Evolutionary conservation across 306 rosid genomes (phyloP).

Genomic region (Citrullus colocynthis): DNA sequence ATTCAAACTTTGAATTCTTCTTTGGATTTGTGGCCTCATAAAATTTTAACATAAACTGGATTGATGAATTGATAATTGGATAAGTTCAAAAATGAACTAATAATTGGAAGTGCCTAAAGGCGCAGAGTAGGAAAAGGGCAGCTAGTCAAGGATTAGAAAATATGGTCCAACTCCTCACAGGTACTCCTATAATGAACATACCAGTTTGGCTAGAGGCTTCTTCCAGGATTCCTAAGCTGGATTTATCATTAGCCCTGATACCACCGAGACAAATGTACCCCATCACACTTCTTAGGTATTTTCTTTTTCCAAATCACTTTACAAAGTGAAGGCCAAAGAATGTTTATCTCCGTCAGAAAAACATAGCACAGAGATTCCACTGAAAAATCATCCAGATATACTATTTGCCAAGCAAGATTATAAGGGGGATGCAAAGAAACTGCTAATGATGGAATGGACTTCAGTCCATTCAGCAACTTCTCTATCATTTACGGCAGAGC

Average conservation of each 20-base stretch:
- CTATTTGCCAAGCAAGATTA: neutral
- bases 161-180: neutral
- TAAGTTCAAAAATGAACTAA: neutral
- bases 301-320: neutral
- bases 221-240: neutral
- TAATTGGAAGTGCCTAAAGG: neutral
- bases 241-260: neutral
- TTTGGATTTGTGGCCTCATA: neutral
- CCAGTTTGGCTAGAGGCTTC: neutral
- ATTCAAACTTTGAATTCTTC: neutral
- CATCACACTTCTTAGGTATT: neutral
- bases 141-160: neutral
- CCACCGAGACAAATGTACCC: neutral
- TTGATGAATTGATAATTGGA: neutral
- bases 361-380: neutral
- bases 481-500: neutral
- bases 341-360: neutral
- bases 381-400: neutral
- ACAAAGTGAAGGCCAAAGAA: neutral
- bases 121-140: neutral
- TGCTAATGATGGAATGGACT: neutral
- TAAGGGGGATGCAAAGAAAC: neutral
- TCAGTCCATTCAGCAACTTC: neutral
- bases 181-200: neutral
- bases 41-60: neutral